These are phyloP conservation scores for Hygrocybe coccinea DNA, from an alignment of 768 basidiomycete species.

Conservation along the genomic window DNA sequence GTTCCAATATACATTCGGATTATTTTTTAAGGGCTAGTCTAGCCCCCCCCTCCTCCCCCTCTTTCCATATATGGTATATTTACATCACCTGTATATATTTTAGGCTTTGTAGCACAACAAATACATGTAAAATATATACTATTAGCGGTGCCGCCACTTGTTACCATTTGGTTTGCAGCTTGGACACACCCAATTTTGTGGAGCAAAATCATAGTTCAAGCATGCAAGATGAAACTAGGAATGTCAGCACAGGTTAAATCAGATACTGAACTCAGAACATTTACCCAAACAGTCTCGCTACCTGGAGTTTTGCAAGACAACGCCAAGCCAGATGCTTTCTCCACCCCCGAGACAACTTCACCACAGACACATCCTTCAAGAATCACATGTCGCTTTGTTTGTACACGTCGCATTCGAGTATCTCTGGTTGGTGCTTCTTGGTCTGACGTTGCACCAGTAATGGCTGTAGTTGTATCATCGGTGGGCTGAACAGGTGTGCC, in stretches of 20 bases:
- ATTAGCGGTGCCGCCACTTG: background rate
- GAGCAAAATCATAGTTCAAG: background rate
- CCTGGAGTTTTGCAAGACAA: background rate
- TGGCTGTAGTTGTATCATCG: background rate
- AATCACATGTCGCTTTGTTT: background rate
- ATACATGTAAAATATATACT: too few relatives aligned
- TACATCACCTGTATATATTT: too few relatives aligned
- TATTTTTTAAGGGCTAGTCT: too few relatives aligned
- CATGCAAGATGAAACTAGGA: background rate
- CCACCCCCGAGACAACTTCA: background rate
- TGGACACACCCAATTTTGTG: background rate
- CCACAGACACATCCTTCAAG: background rate
- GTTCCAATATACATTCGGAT: too few relatives aligned
- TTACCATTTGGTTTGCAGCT: background rate
- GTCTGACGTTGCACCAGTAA: background rate
- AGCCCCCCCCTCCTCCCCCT: too few relatives aligned
- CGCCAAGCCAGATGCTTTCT: background rate
- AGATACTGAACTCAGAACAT: background rate
- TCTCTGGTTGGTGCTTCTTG: background rate
- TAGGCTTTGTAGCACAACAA: too few relatives aligned
- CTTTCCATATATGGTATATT: too few relatives aligned
- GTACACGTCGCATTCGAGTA: background rate
- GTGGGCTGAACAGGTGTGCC: background rate
- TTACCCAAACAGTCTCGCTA: background rate
- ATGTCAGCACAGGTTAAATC: background rate